Base-by-base conservation (phyloP, 2,329 filamentous ascomycete genomes). In the Claviceps citrina region DNA sequence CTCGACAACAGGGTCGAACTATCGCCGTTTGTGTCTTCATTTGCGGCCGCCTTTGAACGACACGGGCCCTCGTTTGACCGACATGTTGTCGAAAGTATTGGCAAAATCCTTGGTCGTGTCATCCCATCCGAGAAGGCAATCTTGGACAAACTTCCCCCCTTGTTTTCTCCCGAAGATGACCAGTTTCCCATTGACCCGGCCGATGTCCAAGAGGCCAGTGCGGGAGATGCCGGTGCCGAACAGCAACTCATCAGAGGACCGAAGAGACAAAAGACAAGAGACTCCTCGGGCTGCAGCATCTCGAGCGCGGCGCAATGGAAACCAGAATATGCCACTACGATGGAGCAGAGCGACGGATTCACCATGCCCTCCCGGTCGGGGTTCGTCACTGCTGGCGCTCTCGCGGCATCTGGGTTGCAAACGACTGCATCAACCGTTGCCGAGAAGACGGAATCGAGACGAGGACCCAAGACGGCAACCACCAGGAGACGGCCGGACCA, bases 61-160 rank as follows among this genome's bases (percentile, higher is more conserved):
- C 71, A 73, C 49, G 87, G 86, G 0, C 84, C 87, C 1, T 75
- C 73, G 0, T 73, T 93, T 36, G 68, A 78, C 27, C 67, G 72
- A 26, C 62, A 65, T 1, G 66, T 76, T 1, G 66, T 91, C 9
- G 66, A 70, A 30, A 72, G 75, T 24, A 71, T 91, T 7, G 80
- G 81, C 4, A 75, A 69, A 36, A 89, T 93, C 15, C 63, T 95
- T 4, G 61, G 71, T 6, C 71, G 84, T 42, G 57, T 66, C 1
- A 68, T 74, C 27, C 81, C 83, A 8, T 58, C 67, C 1, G 62
- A 72, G 37, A 59, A 67, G 36, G 57, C 62, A 24, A 68, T 85
- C 34, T 68, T 70, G 38, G 65, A 68, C 38, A 57, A 58, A 5
- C 60, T 77, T 31, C 67, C 70, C 0, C 53, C 59, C 18, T 67